Percentiles rank a stretch among this genome's conserved stretches.
These are phyloP conservation scores for Ceratocystis destructans DNA, from an alignment of 2,329 filamentous ascomycete species.

Conservation along the genomic window DNA sequence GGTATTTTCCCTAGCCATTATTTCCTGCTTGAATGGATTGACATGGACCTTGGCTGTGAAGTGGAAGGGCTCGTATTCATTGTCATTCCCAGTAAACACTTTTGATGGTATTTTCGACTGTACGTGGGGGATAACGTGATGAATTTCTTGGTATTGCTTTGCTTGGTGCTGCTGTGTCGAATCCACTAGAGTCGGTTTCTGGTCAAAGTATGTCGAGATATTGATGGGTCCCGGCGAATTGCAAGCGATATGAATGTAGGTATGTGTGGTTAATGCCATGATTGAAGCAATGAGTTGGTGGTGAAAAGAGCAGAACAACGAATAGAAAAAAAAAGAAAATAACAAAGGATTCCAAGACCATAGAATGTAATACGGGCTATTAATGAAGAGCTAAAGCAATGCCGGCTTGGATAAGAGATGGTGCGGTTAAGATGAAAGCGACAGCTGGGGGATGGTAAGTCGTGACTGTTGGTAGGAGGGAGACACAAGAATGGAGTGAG, in stretches of 20 bases:
- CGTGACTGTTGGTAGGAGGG: not conserved
- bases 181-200: not conserved
- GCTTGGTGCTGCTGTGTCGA: not conserved
- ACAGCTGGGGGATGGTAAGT: not conserved
- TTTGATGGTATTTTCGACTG: not conserved
- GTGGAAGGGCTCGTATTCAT: conserved; percentile 1
- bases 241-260: not conserved
- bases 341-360: not conserved
- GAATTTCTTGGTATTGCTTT: not conserved
- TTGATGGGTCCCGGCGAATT: not conserved
- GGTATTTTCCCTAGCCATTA: not conserved
- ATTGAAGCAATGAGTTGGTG: not conserved
- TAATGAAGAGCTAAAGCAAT: conserved; percentile 3
- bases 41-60: conserved; percentile 8
- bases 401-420: not conserved
- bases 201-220: not conserved
- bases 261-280: not conserved
- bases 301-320: not conserved
- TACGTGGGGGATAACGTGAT: no score
- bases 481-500: not conserved
- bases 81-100: not conserved
- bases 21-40: conserved; percentile 7
- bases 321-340: not conserved
- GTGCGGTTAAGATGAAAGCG: not conserved
- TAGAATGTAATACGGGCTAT: not conserved